phyloP scores from a whole-genome alignment of 805 yeast genomes.

The Wickerhamomyces sydowiorum region DNA sequence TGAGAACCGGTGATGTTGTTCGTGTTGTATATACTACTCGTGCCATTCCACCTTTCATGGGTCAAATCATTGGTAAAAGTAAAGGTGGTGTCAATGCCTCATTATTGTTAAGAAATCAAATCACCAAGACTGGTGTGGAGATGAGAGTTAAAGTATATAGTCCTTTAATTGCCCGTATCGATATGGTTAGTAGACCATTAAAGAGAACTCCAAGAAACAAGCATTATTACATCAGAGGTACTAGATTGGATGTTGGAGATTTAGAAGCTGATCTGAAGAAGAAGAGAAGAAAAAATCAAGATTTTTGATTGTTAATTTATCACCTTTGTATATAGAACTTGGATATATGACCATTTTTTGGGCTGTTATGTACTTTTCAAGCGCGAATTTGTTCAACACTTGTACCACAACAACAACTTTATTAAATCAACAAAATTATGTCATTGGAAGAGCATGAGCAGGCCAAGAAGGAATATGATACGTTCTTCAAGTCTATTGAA shows the following conservation, averaged over 20 bases:
- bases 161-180: slow-evolving; percentile 73
- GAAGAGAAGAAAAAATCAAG: slow-evolving; percentile 3
- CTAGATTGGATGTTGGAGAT: slow-evolving; percentile 71
- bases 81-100: slow-evolving; percentile 69
- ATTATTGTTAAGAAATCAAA: slow-evolving; percentile 75
- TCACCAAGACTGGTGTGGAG: slow-evolving; percentile 82
- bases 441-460: not conserved
- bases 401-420: no score
- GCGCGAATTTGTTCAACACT: no score
- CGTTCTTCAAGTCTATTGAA: not conserved
- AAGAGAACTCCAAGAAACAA: slow-evolving; percentile 75
- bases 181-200: slow-evolving; percentile 67
- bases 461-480: not conserved
- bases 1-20: slow-evolving; percentile 79
- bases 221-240: slow-evolving; percentile 84
- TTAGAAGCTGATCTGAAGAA: slow-evolving; percentile 41
- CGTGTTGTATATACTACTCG: slow-evolving; percentile 60
- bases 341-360: no score
- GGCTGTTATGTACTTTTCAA: no score
- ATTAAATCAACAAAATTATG: no score
- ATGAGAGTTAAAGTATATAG: slow-evolving; percentile 73
- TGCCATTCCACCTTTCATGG: slow-evolving; percentile 60
- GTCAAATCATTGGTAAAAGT: slow-evolving; percentile 73
- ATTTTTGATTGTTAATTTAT: not conserved
- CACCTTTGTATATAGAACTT: not conserved